Percentiles rank a stretch among this genome's conserved stretches.
Evolutionary conservation across 1,284 basidiomycete species (phyloP).

Genomic region (Vanrija sp.): DNA sequence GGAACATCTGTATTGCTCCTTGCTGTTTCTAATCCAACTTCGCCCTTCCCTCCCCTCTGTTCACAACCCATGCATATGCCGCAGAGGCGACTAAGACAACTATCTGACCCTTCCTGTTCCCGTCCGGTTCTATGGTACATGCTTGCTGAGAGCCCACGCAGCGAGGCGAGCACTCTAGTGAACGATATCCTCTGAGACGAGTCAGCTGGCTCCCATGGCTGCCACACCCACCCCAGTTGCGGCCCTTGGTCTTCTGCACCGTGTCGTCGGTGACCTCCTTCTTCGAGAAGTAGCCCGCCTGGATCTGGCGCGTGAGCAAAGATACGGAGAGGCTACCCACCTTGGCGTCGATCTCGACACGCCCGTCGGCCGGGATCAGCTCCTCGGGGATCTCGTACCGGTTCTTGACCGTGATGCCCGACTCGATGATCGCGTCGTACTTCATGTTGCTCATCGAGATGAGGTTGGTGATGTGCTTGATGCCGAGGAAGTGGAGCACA

Average conservation of each 20-base stretch:
- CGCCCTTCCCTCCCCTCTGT: too few relatives aligned
- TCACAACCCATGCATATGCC: neutral
- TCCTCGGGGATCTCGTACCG: slow-evolving; percentile 83
- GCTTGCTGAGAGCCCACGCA: neutral
- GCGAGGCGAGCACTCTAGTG: slow-evolving; percentile 9
- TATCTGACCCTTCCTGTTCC: neutral
- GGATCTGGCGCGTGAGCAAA: slow-evolving; percentile 55
- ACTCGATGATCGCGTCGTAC: slow-evolving; percentile 85
- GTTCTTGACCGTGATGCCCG: slow-evolving; percentile 76
- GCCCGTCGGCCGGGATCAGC: slow-evolving; percentile 81
- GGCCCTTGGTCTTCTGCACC: slow-evolving; percentile 76
- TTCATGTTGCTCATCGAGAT: slow-evolving; percentile 83
- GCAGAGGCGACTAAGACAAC: neutral
- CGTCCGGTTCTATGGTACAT: neutral
- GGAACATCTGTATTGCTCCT: too few relatives aligned
- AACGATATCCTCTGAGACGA: slow-evolving; percentile 26
- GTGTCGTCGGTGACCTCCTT: slow-evolving; percentile 66
- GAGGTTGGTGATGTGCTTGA: slow-evolving; percentile 82
- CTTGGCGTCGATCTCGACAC: slow-evolving; percentile 92
- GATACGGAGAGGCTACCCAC: slow-evolving; percentile 8
- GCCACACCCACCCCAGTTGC: slow-evolving; percentile 64
- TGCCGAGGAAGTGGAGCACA: slow-evolving; percentile 88
- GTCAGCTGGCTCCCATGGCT: slow-evolving; percentile 1
- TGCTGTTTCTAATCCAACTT: too few relatives aligned
- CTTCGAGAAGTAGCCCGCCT: slow-evolving; percentile 85